Conservation (phyloP, 345 rosid species). For the Murraya paniculata region DNA sequence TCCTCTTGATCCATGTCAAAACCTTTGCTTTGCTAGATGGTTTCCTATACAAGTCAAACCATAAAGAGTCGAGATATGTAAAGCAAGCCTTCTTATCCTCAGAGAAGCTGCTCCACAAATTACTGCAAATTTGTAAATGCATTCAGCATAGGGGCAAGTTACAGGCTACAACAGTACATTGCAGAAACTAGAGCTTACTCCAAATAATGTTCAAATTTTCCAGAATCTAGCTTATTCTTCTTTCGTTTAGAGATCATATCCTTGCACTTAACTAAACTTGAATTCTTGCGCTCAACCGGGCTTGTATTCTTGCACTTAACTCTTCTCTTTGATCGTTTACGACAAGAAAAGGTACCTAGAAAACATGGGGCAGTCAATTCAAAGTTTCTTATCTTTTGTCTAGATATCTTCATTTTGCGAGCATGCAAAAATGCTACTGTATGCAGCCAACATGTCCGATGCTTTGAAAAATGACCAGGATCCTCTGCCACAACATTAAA, state of each 20-base stretch:
- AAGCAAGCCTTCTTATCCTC: conserved; percentile 43
- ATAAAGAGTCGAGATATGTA: conserved; percentile 46
- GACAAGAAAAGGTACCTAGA: conserved; percentile 37
- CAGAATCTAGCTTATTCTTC: conserved; percentile 33
- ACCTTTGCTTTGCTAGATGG: conserved; percentile 32
- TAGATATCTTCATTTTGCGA: conserved; percentile 26
- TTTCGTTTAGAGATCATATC: conserved; percentile 22
- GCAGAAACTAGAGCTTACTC: conserved; percentile 38
- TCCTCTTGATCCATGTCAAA: conserved; percentile 49
- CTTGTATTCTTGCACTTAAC: conserved; percentile 26
- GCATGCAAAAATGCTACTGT: conserved; percentile 19
- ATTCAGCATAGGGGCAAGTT: not conserved
- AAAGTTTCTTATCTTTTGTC: conserved; percentile 15
- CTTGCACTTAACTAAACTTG: conserved; percentile 29
- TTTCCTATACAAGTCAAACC: conserved; percentile 54
- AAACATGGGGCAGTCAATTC: conserved; percentile 40
- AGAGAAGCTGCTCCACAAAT: conserved; percentile 47
- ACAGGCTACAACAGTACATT: not conserved
- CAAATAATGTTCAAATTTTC: conserved; percentile 28
- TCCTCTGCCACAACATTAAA: conserved; percentile 28
- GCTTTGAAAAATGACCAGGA: conserved; percentile 27
- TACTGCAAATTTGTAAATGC: conserved; percentile 31
- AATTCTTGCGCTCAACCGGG: conserved; percentile 27
- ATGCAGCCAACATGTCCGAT: conserved; percentile 76
- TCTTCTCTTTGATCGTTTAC: conserved; percentile 42